Evolutionary conservation across 225 moss, liverwort and hornwort genomes (phyloP).

Genomic region (Asterella californica): DNA sequence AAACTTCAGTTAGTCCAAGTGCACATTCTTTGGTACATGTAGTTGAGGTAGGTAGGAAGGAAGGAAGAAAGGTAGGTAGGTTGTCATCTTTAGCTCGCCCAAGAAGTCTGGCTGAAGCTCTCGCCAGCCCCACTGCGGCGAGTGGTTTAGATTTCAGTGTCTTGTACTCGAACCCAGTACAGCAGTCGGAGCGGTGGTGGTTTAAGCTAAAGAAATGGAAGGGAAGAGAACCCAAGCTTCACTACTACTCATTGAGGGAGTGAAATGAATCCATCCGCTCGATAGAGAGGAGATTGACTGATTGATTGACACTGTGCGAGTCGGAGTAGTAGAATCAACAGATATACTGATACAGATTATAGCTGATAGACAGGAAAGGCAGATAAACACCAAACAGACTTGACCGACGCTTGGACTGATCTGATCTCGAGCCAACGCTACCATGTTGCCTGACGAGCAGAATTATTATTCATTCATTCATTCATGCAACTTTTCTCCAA

Average conservation of each 20-base stretch:
- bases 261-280: not conserved
- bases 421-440: conserved; percentile 7
- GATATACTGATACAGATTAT: not conserved
- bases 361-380: not conserved
- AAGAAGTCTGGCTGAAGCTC: conserved; percentile 10
- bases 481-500: not conserved
- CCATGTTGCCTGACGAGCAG: conserved; percentile 11
- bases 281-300: not conserved
- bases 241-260: not conserved
- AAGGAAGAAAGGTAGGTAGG: no score
- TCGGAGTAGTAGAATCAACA: not conserved
- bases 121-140: conserved; percentile 4
- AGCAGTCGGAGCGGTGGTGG: not conserved
- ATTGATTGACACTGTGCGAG: not conserved
- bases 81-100: not conserved
- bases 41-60: not conserved
- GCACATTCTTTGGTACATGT: not conserved
- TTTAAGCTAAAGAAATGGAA: not conserved
- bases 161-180: not conserved
- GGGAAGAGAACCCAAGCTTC: not conserved
- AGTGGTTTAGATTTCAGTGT: not conserved
- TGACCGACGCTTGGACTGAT: not conserved
- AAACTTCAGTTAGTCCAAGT: not conserved
- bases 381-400: not conserved
- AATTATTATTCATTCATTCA: conserved; percentile 1